Conservation (phyloP, 1,284 basidiomycete genomes). For the Rhodotorula sp. region DNA sequence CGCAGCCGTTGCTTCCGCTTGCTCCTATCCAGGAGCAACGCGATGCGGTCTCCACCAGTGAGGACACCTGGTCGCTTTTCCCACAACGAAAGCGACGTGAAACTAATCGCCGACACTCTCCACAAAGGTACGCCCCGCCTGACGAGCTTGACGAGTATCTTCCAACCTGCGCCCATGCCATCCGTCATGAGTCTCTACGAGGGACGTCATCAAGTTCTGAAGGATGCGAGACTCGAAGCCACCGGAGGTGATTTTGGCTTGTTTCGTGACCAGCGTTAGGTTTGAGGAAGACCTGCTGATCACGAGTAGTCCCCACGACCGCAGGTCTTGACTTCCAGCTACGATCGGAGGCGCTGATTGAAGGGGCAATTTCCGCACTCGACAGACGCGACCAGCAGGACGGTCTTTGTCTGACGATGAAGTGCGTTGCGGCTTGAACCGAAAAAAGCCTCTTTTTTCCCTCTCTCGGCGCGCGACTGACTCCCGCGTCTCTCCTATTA, state of each 20-base stretch:
- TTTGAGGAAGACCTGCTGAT: neutral
- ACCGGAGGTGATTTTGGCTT: neutral
- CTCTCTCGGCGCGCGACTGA: too few species aligned
- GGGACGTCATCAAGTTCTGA: neutral
- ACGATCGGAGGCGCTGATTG: conserved; percentile 4
- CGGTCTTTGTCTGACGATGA: conserved; percentile 16
- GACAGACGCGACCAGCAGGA: conserved; percentile 10
- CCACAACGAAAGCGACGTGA: too few species aligned
- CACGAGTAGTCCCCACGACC: neutral
- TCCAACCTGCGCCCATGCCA: conserved; percentile 10
- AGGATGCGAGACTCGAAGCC: neutral
- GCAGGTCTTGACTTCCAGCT: conserved; percentile 9
- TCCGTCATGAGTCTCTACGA: neutral
- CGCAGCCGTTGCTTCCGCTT: too few species aligned
- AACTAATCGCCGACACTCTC: too few species aligned
- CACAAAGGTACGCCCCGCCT: too few species aligned
- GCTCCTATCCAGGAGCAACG: too few species aligned
- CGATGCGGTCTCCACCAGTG: too few species aligned
- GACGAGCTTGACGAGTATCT: neutral
- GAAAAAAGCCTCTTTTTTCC: neutral
- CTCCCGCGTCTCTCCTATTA: too few species aligned
- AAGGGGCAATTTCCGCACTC: conserved; percentile 9
- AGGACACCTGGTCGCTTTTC: too few species aligned
- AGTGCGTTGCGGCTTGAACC: conserved; percentile 5
- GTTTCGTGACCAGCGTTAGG: neutral